phyloP scores from a whole-genome alignment of 768 basidiomycete genomes.

The Mycena haematopus region DNA sequence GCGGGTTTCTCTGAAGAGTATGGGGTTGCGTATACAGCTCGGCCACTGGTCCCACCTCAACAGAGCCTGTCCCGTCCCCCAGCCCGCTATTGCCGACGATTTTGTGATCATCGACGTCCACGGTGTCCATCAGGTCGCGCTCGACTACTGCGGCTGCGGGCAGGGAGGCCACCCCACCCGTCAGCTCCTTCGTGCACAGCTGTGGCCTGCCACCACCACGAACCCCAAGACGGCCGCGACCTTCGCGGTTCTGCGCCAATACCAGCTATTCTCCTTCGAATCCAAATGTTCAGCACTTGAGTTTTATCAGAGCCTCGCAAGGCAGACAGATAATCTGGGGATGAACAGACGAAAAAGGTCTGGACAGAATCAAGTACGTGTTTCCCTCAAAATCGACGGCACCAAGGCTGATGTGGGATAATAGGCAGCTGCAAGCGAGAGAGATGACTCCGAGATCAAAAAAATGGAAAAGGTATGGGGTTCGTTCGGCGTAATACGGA shows the following conservation, averaged over 20 bases:
- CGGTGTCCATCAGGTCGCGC: background rate
- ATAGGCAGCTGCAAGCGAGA: too few relatives aligned
- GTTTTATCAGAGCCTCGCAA: background rate
- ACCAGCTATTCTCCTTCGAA: background rate
- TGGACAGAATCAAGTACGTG: too few relatives aligned
- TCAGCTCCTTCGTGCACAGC: background rate
- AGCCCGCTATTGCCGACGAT: background rate
- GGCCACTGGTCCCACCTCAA: conserved; percentile 30
- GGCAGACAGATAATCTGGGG: background rate
- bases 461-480: background rate
- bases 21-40: conserved; percentile 39
- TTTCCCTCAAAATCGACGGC: too few relatives aligned
- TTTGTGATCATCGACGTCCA: background rate
- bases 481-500: background rate
- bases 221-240: background rate
- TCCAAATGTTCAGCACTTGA: background rate
- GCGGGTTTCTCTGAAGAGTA: conserved; percentile 24
- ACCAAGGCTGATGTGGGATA: too few relatives aligned
- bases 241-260: background rate
- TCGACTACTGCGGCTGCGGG: background rate
- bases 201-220: background rate
- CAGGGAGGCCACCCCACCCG: background rate
- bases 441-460: too few relatives aligned
- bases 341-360: too few relatives aligned
- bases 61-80: background rate